phyloP scores from a whole-genome alignment of 2,329 filamentous ascomycete species.

The Shiraia sp. region DNA sequence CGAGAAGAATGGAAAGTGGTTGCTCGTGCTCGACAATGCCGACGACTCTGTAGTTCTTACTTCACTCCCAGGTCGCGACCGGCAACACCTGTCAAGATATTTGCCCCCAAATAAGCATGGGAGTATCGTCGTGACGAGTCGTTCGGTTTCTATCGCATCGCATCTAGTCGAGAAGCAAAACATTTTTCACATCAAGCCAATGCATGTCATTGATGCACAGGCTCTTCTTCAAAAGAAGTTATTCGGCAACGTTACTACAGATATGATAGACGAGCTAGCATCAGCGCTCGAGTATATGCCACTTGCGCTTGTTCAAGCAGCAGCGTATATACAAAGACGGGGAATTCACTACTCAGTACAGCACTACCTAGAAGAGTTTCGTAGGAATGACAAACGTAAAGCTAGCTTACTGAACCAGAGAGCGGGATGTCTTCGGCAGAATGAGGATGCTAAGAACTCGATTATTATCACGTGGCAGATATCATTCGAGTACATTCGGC shows the following conservation, averaged over 20 bases:
- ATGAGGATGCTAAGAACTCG: constrained; percentile 34
- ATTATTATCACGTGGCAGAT: constrained; percentile 44
- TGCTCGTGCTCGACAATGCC: constrained; percentile 5
- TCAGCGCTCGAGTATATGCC: too few relatives aligned
- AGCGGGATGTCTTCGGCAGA: constrained; percentile 1
- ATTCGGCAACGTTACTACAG: not conserved
- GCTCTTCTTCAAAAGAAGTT: constrained; percentile 27
- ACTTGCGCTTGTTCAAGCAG: too few relatives aligned
- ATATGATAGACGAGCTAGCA: constrained; percentile 10
- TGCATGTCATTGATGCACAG: constrained; percentile 23
- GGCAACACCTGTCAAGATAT: not conserved
- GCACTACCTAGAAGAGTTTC: constrained; percentile 21
- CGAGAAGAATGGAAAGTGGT: constrained; percentile 7
- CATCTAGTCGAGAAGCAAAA: constrained; percentile 34
- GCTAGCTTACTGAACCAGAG: constrained; percentile 1
- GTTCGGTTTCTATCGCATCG: constrained; percentile 4
- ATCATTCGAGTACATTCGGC: constrained; percentile 38
- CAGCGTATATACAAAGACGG: constrained; percentile 30
- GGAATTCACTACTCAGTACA: constrained; percentile 12
- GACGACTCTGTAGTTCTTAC: constrained; percentile 3
- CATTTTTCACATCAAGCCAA: constrained; percentile 22
- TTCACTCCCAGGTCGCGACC: not conserved
- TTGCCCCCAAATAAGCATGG: constrained; percentile 32
- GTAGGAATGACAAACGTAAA: constrained; percentile 33
- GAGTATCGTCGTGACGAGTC: constrained; percentile 19